Base-by-base conservation (phyloP, 73 alveolate genomes). In the Paramecium pentaurelia region DNA sequence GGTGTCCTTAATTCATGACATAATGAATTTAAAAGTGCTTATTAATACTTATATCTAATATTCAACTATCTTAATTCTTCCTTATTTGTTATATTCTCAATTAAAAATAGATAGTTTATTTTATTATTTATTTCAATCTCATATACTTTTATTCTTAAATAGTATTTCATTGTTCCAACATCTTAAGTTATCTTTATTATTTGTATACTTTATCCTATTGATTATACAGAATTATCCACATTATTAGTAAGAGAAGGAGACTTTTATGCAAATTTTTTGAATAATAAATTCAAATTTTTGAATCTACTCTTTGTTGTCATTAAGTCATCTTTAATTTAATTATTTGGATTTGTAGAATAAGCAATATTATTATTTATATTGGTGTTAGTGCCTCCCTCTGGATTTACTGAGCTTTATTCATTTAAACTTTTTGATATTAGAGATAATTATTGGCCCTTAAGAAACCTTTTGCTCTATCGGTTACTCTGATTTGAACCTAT, bases 1-100 rank as follows among this genome's bases (percentile, higher is more conserved):
- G 87, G 87, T 6, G 87, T 73, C 18, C 87, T 73, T 6, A 73
- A 8, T 18, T 73, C 87, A 73, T 73, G 87, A 36, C 87, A 73
- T 6, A 73, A 38, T 16, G 87, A 73, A 38, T 73, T 73, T 14
- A 73, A 38, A 20, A 73, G 47, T 36, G 20, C 60, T 10, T 73
- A 37, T 73, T 73, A 20, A 40, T 4, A 73, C 18, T 73, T 73
- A 10, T 37, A 34, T 36, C 60, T 32, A 36, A 16, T 40, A n/a
- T 73, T 73, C 12, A 73, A 73, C n/a, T 30, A 16, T 10, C 34
- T 11, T 16, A 40, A 34, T 40, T 73, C 87, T 37, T 73, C 87
- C 36, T 73, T 73, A 34, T 73, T 73, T 10, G 58, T 37, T 14
- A 73, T 73, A 8, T 73, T 73, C 14, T 73, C 87, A 73, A 73